phyloP scores from a whole-genome alignment of 2,329 filamentous ascomycete genomes.

The Ambrosiella beaveri region DNA sequence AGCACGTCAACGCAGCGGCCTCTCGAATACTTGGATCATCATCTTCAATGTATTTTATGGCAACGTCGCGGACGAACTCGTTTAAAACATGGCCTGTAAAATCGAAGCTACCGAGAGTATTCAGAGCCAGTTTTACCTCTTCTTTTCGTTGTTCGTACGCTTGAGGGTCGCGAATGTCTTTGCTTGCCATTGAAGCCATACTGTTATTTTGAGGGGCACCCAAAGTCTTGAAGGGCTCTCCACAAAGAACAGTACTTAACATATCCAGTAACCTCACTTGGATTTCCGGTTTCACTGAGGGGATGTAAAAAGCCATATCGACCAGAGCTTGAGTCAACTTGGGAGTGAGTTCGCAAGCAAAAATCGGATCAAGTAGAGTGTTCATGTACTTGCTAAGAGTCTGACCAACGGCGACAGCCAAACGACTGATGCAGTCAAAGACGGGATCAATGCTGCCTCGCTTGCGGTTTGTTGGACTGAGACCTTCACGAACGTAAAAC shows the following conservation, averaged over 20 bases:
- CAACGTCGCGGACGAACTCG: slow-evolving; percentile 95
- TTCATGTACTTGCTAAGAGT: slow-evolving; percentile 98
- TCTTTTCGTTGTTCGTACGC: slow-evolving; percentile 66
- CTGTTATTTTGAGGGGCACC: slow-evolving; percentile 74
- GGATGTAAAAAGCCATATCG: slow-evolving; percentile 98
- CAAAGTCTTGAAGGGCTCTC: slow-evolving; percentile 78
- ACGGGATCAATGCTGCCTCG: slow-evolving; percentile 57
- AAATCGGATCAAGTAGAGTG: slow-evolving; percentile 84
- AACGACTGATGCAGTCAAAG: slow-evolving; percentile 93
- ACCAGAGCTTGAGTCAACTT: slow-evolving; percentile 89
- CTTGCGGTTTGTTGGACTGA: slow-evolving; percentile 60
- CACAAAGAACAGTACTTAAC: slow-evolving; percentile 82
- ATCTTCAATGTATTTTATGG: slow-evolving; percentile 94
- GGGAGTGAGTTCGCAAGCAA: slow-evolving; percentile 84
- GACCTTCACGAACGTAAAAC: slow-evolving; percentile 79
- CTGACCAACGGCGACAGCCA: slow-evolving; percentile 88
- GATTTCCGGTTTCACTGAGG: slow-evolving; percentile 79
- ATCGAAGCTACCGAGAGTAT: slow-evolving; percentile 95
- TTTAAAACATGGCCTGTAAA: slow-evolving; percentile 83
- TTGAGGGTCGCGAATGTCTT: slow-evolving; percentile 69
- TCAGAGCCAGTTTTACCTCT: slow-evolving; percentile 82
- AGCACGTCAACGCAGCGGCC: slow-evolving; percentile 89
- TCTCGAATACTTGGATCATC: slow-evolving; percentile 87
- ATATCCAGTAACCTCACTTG: slow-evolving; percentile 89
- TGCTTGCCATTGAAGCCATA: slow-evolving; percentile 62